Evolutionary conservation across 2,329 filamentous ascomycete species (phyloP).

Genomic region (Eutypella sp.): DNA sequence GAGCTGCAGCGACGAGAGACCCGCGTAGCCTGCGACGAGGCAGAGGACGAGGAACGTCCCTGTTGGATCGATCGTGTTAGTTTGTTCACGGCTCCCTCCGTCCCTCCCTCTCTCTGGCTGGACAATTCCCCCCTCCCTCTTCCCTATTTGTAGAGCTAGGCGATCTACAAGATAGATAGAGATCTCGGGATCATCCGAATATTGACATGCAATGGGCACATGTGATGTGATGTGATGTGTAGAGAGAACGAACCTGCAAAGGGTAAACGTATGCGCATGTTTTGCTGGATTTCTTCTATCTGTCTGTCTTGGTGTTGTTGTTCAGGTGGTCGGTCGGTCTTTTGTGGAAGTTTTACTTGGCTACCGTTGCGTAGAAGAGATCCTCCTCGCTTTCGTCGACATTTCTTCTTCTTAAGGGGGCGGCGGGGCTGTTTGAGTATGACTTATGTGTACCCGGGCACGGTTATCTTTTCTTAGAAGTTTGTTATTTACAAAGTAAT

Average conservation of each 20-base stretch:
- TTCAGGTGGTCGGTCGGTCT: no score
- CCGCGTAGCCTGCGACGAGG: constrained; percentile 71
- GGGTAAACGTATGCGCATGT: constrained; percentile 82
- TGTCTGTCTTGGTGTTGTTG: no score
- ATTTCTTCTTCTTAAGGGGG: neutral
- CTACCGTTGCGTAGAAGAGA: neutral
- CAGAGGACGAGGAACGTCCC: constrained; percentile 67
- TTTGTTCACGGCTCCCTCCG: no score
- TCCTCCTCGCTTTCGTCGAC: neutral
- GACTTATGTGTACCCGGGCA: no score
- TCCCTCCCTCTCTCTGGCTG: no score
- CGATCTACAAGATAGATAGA: neutral
- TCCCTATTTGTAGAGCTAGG: neutral
- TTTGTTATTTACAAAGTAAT: no score
- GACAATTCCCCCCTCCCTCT: no score
- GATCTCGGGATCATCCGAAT: neutral
- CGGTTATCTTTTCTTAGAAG: neutral
- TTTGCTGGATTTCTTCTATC: constrained; percentile 8
- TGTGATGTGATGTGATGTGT: neutral
- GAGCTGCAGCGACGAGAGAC: constrained; percentile 62
- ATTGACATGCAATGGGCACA: neutral
- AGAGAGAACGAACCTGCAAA: constrained; percentile 67
- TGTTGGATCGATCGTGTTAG: no score
- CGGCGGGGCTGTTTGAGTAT: no score
- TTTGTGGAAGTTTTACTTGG: constrained; percentile 2